Evolutionary conservation across 2,329 filamentous ascomycete genomes (phyloP), one percentile per base, ranked within the genome.

Genomic region (Phialocephala subalpina): DNA sequence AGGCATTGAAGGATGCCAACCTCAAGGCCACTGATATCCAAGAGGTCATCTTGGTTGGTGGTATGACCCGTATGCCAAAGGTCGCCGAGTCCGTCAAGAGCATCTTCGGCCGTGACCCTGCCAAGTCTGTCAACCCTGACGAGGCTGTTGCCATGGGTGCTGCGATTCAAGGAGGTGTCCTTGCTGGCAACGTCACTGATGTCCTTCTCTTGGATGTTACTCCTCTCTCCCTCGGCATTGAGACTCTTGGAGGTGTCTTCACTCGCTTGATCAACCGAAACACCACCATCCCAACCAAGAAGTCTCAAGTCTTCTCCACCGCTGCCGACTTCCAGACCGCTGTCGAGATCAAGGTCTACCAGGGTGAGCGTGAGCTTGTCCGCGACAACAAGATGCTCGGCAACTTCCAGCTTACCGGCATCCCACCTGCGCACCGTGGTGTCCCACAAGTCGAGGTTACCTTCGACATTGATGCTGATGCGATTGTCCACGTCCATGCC

Each of bases 51-150:
- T 91, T 98, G 52, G 95, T 98, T 63, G 95, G 95, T 90, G 95
- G 95, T 83, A 97, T 97, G 94, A 97, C 95, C 76, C 95, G 95
- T 85, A 98, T 98, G 94, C 95, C 95, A 80, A 97, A 97, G 91
- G 95, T 98, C 73, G 87, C 89, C 70, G 94, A 97, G 85, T 96
- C 94, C 53, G 94, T 97, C 81, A 97, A 97, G 91, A 89, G 85
- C 85, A 94, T 97, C 80, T 98, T 98, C 81, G 94, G 94, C 73
- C 94, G 94, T 79, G 95, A 97, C 64, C 94, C 95, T 71, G 93
- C 94, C 82, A 98, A 97, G 89, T 97, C 95, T 59, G 94, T 98
- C 80, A 98, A 98, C 88, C 95, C 95, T 67, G 95, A 98, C 74
- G 95, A 98, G 88, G 95, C 95, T 81, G 95, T 98, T 69, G 95